Base-by-base conservation (phyloP, 1,284 basidiomycete genomes). In the Singerocomus inundabilis region DNA sequence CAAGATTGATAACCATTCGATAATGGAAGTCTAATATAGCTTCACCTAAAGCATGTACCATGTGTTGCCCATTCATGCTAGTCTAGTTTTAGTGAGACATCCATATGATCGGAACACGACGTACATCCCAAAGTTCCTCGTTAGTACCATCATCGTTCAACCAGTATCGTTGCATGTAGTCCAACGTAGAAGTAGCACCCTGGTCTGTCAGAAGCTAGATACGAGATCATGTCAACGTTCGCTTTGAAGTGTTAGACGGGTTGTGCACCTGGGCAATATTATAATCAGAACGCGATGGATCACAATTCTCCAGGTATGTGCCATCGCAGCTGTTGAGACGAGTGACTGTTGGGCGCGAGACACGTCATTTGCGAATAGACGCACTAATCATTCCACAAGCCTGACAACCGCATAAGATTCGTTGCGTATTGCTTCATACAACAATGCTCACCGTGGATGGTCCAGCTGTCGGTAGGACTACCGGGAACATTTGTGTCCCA, bases 41-140 rank as follows among this genome's bases (percentile, higher is more conserved):
- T 41, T 21, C 16, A 81, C 81, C 80, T 83, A 66, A 78, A 79
- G 66, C 88, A 90, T 2, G 88, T 90, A n/a, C 88, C 88, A 59
- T 91, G 88, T 21, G 71, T 79, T 26, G 70, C 56, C 86, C 84
- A 88, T 66, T 87, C 85, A 54, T 88, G 85, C 81, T 82, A 48
- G 21, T 45, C 40, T 29, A 16, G 13, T 10, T 31, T 51, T 66
- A 53, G 37, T 15, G 6, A 52, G 53, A 50, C 34, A 33, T 25
- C 35, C 46, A 21, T n/a, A 21, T 4, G 16, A 10, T 39, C 5
- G 11, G 35, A 48, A 33, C n/a, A 29, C 5, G 28, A 54, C 78
- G 29, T 55, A 84, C 85, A 75, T 84, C 78, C 86, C 86, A 89
- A 61, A 89, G 82, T 41, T 74, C 63, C 59, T 88, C 81, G 55